phyloP scores from a whole-genome alignment of 169 alveolate species.

The Plasmodium falciparum region DNA sequence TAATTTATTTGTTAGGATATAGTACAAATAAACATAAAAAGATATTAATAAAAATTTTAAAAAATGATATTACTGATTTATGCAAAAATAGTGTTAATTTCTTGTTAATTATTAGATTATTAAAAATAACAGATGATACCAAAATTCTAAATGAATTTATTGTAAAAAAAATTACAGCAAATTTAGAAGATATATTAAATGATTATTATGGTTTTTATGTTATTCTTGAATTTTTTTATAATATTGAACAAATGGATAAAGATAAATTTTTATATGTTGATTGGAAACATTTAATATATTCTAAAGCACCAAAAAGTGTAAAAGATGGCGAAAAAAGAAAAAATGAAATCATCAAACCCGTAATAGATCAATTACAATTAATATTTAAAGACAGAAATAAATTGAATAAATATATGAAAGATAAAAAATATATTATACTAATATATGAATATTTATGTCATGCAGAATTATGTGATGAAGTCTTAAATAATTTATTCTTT shows the following conservation, averaged over 20 bases:
- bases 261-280: slow-evolving; percentile 43
- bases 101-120: slow-evolving; percentile 51
- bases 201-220: slow-evolving; percentile 76
- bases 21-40: slow-evolving; percentile 76
- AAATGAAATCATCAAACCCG: slow-evolving; percentile 52
- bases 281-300: slow-evolving; percentile 56
- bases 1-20: slow-evolving; percentile 61
- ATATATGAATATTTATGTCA: slow-evolving; percentile 45
- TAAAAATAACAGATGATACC: slow-evolving; percentile 75
- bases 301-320: slow-evolving; percentile 42
- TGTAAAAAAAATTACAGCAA: slow-evolving; percentile 48
- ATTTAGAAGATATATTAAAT: slow-evolving; percentile 55
- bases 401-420: slow-evolving; percentile 29
- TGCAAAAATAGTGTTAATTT: slow-evolving; percentile 70
- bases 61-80: slow-evolving; percentile 50
- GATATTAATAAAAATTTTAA: slow-evolving; percentile 48
- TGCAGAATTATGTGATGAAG: slow-evolving; percentile 29
- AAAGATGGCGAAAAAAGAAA: slow-evolving; percentile 46
- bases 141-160: slow-evolving; percentile 50
- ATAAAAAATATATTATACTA: slow-evolving; percentile 39
- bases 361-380: slow-evolving; percentile 21
- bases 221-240: slow-evolving; percentile 56
- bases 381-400: slow-evolving; percentile 21
- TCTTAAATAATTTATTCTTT: slow-evolving; percentile 20
- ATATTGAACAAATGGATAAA: slow-evolving; percentile 22